Conservation (phyloP, 208 protist species). For the Eutreptiella sp. region DNA sequence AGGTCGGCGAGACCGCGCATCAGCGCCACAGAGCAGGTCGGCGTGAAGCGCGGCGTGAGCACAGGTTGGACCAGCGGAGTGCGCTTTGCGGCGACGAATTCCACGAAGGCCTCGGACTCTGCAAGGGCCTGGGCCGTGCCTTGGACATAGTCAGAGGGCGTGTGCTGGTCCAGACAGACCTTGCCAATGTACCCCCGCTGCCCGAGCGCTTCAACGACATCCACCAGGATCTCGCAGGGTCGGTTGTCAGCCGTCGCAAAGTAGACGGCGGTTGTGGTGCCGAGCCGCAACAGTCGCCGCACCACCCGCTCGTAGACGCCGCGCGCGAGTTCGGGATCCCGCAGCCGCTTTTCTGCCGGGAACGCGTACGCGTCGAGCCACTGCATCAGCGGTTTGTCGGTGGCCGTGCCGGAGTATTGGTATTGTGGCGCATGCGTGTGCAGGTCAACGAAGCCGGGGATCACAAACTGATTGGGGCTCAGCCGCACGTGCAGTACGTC, state of each 20-base stretch:
- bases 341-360: conserved; percentile 74
- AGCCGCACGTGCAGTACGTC: too few species aligned
- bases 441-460: conserved; percentile 83
- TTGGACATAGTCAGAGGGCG: conserved; percentile 80
- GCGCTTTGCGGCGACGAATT: conserved; percentile 37
- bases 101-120: conserved; percentile 57
- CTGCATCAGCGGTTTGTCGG: conserved; percentile 67
- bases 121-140: conserved; percentile 51
- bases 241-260: conserved; percentile 80
- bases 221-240: conserved; percentile 57
- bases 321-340: conserved; percentile 56
- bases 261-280: conserved; percentile 81
- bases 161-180: conserved; percentile 80
- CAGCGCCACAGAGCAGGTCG: conserved; percentile 69
- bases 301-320: conserved; percentile 65
- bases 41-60: conserved; percentile 85
- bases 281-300: conserved; percentile 56
- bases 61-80: conserved; percentile 58
- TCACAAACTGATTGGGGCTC: too few species aligned
- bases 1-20: conserved; percentile 67
- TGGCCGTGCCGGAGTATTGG: conserved; percentile 66
- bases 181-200: conserved; percentile 79
- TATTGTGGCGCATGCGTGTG: conserved; percentile 89
- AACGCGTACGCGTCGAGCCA: conserved; percentile 87
- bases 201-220: conserved; percentile 48